Evolutionary conservation across 2,329 filamentous ascomycete species (phyloP).

Genomic region (Lasiodiplodia citricola): DNA sequence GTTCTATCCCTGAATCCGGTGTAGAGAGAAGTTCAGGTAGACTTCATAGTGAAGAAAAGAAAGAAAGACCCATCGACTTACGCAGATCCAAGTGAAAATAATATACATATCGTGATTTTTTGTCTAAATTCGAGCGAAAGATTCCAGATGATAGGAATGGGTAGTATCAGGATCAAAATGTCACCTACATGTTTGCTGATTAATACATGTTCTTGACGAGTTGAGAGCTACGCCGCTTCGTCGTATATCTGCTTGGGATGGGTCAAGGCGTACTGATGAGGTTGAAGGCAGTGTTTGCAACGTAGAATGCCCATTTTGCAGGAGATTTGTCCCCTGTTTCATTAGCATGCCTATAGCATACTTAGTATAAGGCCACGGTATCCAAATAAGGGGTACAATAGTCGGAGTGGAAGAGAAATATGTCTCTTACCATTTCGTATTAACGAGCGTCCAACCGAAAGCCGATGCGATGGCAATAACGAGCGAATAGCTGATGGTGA

Average conservation of each 20-base stretch:
- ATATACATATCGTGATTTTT: slow-evolving; percentile 7
- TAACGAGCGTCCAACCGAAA: neutral
- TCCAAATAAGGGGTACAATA: neutral
- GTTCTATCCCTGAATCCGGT: too few species aligned
- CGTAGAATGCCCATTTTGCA: slow-evolving; percentile 1
- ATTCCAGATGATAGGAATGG: slow-evolving; percentile 4
- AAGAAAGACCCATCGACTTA: neutral
- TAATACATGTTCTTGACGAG: too few species aligned
- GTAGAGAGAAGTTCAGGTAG: too few species aligned
- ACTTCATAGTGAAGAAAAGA: too few species aligned
- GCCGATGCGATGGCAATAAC: slow-evolving; percentile 5
- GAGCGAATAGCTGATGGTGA: slow-evolving; percentile 19
- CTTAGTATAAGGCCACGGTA: neutral
- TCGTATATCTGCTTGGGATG: too few species aligned
- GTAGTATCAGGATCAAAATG: neutral
- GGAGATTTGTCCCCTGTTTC: neutral
- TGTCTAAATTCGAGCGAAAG: slow-evolving; percentile 4
- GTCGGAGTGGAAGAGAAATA: neutral
- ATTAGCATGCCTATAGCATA: neutral
- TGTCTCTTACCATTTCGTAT: slow-evolving; percentile 1
- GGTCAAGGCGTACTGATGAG: slow-evolving; percentile 3
- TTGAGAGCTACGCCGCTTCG: too few species aligned
- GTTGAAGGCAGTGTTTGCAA: slow-evolving; percentile 10
- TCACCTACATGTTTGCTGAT: neutral
- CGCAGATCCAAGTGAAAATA: slow-evolving; percentile 7